Evolutionary conservation across 148 eudicot genomes (phyloP).

Genomic region (Fagopyrum esculentum): DNA sequence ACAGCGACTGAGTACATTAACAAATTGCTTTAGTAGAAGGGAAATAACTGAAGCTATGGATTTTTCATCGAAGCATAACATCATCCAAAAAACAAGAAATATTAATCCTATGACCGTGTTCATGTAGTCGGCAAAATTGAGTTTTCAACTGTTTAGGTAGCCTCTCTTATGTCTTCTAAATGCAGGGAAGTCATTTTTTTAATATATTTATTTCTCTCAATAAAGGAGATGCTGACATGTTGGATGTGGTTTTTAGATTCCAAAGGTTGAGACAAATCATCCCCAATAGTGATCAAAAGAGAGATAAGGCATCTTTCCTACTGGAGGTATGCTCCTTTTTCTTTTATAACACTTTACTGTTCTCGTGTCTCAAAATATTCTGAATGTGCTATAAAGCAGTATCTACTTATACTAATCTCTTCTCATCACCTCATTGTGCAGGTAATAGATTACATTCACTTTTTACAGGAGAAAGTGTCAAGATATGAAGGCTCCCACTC

Average conservation of each 20-base stretch:
- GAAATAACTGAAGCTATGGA: background rate
- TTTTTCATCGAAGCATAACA: background rate
- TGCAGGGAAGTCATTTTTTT: background rate
- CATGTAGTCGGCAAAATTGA: background rate
- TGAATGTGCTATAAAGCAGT: background rate
- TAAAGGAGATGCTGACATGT: background rate
- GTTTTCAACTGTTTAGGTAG: background rate
- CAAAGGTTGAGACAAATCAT: slow-evolving; percentile 76
- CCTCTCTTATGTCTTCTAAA: background rate
- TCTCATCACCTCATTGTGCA: slow-evolving; percentile 21
- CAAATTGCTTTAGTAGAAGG: background rate
- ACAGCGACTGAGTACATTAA: background rate
- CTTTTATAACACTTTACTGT: background rate
- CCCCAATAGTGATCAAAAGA: slow-evolving; percentile 88
- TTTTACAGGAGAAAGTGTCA: slow-evolving; percentile 62
- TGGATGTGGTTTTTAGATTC: slow-evolving; percentile 43
- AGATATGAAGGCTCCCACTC: slow-evolving; percentile 58
- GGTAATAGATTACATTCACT: slow-evolving; percentile 82
- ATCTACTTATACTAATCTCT: background rate
- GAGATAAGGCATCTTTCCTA: slow-evolving; percentile 86
- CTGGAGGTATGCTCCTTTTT: slow-evolving; percentile 53
- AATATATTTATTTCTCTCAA: background rate
- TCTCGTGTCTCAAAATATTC: background rate
- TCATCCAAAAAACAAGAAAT: background rate
- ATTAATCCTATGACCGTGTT: background rate